Evolutionary conservation across 371 early-diverging fungal genomes (phyloP), one percentile per base, ranked within the genome.

Genomic region (Mucor plumbeus): DNA sequence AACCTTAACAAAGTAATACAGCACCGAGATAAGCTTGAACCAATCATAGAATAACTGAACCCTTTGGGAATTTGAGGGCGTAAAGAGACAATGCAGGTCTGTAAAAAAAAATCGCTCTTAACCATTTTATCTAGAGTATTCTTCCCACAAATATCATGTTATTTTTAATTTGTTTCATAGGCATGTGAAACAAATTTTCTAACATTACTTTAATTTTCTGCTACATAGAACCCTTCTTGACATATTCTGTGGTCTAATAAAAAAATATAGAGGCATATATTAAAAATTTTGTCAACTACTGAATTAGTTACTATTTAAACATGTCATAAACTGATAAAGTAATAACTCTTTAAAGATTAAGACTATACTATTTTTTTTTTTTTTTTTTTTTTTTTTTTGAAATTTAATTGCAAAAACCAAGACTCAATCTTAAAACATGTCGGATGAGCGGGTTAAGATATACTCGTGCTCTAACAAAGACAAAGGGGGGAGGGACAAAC

Each of bases 61-160:
- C 17, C 34, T 36, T 56, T 35, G 36, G 56, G 56, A 54, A 54
- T 33, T 33, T 3, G 9, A 47, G 47, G 47, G 47, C 44, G 44
- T 9, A 44, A 44, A n/a, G 44, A n/a, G 7, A 8, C 44, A 44
- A 7, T n/a, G 43, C 3, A 1, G 41, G 11, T 14, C 7, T 41
- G 10, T 7, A 41, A 14, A 14, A 19, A 48, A 48, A 48, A 9
- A 38, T 38, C 11, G 21, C 31, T 26, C 26, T 53, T 53, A 53
- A 31, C 31, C 53, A 7, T 17, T 53, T 53, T 31, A 53, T 31
- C 7, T 1, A 13, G 6, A 13, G 0, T 13, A 13, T 53, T 31
- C 17, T 26, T 53, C 53, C 53, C 31, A 53, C 53, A 53, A 31
- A 53, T 26, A 53, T 26, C 53, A 53, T 50, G 44, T 44, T 44